A percentile compares a stretch with the other conserved stretches of the same genome.
These are phyloP conservation scores for Dimargaris cristalligena DNA, from an alignment of 192 early-diverging fungal genomes.

Conservation along the genomic window DNA sequence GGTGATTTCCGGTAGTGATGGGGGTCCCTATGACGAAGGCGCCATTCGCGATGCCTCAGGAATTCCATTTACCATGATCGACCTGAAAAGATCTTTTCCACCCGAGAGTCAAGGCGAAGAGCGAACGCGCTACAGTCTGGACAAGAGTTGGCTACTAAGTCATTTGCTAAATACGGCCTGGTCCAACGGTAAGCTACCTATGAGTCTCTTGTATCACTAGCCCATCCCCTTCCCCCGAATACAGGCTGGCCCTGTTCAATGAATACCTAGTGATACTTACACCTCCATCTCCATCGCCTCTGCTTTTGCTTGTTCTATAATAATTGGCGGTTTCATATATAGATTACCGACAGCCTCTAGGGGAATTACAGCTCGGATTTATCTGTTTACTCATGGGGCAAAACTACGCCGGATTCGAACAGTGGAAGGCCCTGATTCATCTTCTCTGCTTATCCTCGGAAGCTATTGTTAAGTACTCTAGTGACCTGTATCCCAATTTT, in stretches of 20 bases:
- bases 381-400: conserved; percentile 60
- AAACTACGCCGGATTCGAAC: conserved; percentile 69
- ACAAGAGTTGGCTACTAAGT: conserved; percentile 73
- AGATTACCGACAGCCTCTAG: conserved; percentile 31
- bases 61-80: conserved; percentile 46
- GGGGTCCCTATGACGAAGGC: conserved; percentile 40
- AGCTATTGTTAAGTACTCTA: conserved; percentile 25
- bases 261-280: too few species aligned
- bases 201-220: too few species aligned
- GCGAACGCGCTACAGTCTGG: conserved; percentile 61
- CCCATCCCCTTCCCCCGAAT: too few species aligned
- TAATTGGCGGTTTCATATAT: too few species aligned
- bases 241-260: too few species aligned
- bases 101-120: conserved; percentile 42
- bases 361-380: conserved; percentile 73
- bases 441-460: conserved; percentile 47
- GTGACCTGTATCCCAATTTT: conserved; percentile 35
- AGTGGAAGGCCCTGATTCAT: conserved; percentile 71
- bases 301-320: too few species aligned
- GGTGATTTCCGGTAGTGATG: conserved; percentile 24
- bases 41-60: conserved; percentile 24
- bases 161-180: conserved; percentile 30
- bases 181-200: conserved; percentile 28
- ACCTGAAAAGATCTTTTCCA: conserved; percentile 71
- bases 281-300: too few species aligned